These are phyloP conservation scores for Alternaria brassicae DNA, from an alignment of 2,329 filamentous ascomycete genomes.

Conservation along the genomic window DNA sequence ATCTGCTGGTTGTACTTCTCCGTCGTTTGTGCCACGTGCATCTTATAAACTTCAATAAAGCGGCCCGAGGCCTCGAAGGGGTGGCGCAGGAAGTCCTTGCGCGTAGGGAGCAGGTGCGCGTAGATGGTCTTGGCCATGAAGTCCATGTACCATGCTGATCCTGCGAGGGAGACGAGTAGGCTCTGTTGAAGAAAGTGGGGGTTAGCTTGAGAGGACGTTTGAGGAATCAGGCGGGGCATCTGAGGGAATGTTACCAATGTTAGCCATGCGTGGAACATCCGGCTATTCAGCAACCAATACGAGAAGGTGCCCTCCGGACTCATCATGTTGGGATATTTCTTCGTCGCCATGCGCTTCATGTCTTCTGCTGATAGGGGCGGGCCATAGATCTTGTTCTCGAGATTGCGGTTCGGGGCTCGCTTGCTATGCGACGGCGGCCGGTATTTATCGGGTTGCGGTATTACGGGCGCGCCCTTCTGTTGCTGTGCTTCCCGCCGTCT, in stretches of 20 bases:
- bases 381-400: constrained; percentile 73
- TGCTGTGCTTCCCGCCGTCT: constrained; percentile 41
- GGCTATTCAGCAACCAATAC: constrained; percentile 83
- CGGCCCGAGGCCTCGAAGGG: constrained; percentile 70
- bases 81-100: constrained; percentile 71
- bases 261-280: constrained; percentile 79
- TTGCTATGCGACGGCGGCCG: constrained; percentile 89
- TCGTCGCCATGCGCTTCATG: constrained; percentile 68
- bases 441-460: constrained; percentile 89
- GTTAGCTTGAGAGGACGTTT: constrained; percentile 1
- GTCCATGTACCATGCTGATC: constrained; percentile 77
- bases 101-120: constrained; percentile 76
- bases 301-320: constrained; percentile 81
- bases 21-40: constrained; percentile 77
- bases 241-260: constrained; percentile 68
- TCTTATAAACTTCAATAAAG: constrained; percentile 73
- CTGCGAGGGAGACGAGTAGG: constrained; percentile 72
- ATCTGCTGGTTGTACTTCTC: constrained; percentile 74
- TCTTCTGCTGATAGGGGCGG: constrained; percentile 73
- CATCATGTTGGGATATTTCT: constrained; percentile 88
- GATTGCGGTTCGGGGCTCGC: constrained; percentile 65
- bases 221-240: not conserved
- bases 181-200: constrained; percentile 53
- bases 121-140: constrained; percentile 82
- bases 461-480: constrained; percentile 55